Evolutionary conservation across 2,329 filamentous ascomycete species (phyloP).

Genomic region (Fusarium sp.): DNA sequence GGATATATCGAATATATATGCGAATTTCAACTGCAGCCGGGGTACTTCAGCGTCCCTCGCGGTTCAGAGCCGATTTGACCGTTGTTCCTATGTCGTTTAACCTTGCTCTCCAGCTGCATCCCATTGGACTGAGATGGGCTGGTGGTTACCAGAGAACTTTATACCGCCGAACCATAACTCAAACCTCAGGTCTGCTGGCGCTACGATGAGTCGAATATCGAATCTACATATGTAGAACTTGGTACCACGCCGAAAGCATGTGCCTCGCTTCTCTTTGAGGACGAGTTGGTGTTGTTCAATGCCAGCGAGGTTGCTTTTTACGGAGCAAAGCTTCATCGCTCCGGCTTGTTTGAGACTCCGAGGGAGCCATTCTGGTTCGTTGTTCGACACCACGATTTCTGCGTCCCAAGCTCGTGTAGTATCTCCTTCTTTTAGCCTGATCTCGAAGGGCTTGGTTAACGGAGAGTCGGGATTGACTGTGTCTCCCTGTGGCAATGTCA

Average conservation of each 20-base stretch:
- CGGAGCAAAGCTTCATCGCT: slow-evolving; percentile 52
- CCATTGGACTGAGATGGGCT: slow-evolving; percentile 37
- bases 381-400: slow-evolving; percentile 54
- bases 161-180: slow-evolving; percentile 53
- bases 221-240: slow-evolving; percentile 56
- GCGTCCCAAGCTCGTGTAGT: slow-evolving; percentile 52
- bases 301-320: slow-evolving; percentile 55
- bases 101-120: no score
- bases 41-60: no score
- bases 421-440: slow-evolving; percentile 49
- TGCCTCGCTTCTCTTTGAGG: slow-evolving; percentile 51
- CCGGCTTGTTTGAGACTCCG: slow-evolving; percentile 52
- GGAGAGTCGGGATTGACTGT: slow-evolving; percentile 51
- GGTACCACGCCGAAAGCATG: slow-evolving; percentile 50
- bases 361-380: slow-evolving; percentile 52
- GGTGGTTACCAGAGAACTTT: slow-evolving; percentile 37
- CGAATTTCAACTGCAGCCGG: slow-evolving; percentile 14
- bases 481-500: slow-evolving; percentile 50
- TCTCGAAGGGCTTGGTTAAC: slow-evolving; percentile 50
- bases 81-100: no score
- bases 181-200: slow-evolving; percentile 63
- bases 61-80: no score
- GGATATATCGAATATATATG: slow-evolving; percentile 30
- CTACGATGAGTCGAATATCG: slow-evolving; percentile 65
- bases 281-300: slow-evolving; percentile 53